A percentile compares a stretch with the other conserved stretches of the same genome.
These are phyloP conservation scores for Tilletia setariae DNA, from an alignment of 1,284 basidiomycete genomes.

Conservation along the genomic window DNA sequence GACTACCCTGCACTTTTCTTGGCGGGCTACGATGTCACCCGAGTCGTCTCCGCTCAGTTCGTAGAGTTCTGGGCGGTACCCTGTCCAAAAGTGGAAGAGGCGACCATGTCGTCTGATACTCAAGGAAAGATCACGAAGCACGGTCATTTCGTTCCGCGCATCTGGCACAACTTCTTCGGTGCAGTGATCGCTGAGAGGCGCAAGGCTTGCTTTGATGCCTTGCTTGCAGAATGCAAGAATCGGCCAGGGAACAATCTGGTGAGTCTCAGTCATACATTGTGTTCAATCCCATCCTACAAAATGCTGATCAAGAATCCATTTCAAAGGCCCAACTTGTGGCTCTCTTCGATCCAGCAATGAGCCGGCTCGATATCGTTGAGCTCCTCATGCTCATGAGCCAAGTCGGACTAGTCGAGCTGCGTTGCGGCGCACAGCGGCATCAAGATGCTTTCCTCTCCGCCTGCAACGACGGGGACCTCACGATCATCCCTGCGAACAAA, in stretches of 20 bases:
- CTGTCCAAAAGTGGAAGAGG: neutral
- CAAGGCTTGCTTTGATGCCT: neutral
- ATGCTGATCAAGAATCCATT: neutral
- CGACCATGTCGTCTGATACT: neutral
- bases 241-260: neutral
- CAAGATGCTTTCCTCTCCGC: neutral
- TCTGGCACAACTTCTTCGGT: neutral
- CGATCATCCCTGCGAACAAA: neutral
- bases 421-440: neutral
- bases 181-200: neutral
- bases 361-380: neutral
- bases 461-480: neutral
- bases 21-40: neutral
- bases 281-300: too few species aligned
- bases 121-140: neutral
- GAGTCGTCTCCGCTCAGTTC: neutral
- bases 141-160: neutral
- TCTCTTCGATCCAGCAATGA: neutral
- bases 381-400: neutral
- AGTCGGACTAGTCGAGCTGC: neutral
- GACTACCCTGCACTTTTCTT: neutral
- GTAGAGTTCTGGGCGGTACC: neutral
- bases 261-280: neutral
- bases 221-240: slow-evolving; percentile 6
- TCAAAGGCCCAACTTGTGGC: neutral